A percentile compares a stretch with the other conserved stretches of the same genome.
These are phyloP conservation scores for Chaetomium strumarium DNA, from an alignment of 2,329 filamentous ascomycete genomes.

Conservation along the genomic window DNA sequence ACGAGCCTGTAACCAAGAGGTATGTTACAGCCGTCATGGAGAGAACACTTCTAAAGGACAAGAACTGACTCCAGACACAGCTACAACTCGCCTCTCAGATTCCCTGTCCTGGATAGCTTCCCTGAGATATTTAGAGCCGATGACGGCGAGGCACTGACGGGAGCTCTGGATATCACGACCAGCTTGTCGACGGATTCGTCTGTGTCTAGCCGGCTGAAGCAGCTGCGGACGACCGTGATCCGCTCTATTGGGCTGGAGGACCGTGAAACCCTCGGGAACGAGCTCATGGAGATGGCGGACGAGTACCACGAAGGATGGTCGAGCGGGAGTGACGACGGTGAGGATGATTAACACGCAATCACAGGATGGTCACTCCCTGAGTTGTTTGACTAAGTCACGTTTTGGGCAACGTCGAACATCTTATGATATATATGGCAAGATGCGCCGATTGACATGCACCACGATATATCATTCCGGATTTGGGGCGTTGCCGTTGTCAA, in stretches of 20 bases:
- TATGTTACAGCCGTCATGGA: neutral
- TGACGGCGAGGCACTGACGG: slow-evolving; percentile 30
- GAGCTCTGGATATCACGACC: slow-evolving; percentile 45
- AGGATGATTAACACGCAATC: slow-evolving; percentile 44
- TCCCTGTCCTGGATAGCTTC: slow-evolving; percentile 78
- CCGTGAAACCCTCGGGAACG: slow-evolving; percentile 75
- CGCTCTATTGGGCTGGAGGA: slow-evolving; percentile 67
- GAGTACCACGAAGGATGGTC: slow-evolving; percentile 87
- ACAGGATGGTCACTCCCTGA: neutral
- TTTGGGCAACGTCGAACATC: neutral
- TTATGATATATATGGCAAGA: no score
- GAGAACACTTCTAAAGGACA: neutral
- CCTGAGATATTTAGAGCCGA: slow-evolving; percentile 62
- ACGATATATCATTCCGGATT: no score
- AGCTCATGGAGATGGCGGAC: slow-evolving; percentile 75
- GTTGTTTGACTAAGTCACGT: neutral
- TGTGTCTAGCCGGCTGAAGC: slow-evolving; percentile 63
- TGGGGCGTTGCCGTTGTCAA: no score
- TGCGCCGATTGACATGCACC: no score
- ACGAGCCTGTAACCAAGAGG: slow-evolving; percentile 27
- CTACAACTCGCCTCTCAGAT: slow-evolving; percentile 52
- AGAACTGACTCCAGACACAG: slow-evolving; percentile 25
- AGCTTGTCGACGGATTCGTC: slow-evolving; percentile 68
- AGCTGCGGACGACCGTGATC: slow-evolving; percentile 57
- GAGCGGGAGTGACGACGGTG: slow-evolving; percentile 65